Evolutionary conservation across 345 rosid species (phyloP).

Genomic region (Gossypioides kirkii): DNA sequence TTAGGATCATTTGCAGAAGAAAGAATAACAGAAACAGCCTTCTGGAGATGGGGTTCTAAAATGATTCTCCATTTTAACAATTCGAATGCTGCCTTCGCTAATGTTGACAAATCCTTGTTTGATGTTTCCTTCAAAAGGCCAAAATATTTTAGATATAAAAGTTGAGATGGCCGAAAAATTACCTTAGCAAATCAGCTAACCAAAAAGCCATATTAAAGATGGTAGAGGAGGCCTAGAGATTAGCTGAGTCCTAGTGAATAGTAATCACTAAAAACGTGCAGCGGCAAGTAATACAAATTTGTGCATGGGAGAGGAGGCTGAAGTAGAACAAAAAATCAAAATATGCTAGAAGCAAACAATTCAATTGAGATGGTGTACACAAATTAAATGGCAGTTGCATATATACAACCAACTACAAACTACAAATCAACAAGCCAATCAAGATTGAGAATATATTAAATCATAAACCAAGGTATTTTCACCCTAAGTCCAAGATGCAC

Average conservation of each 20-base stretch:
- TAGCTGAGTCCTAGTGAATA: background rate
- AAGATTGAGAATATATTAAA: background rate
- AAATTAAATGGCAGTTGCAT: background rate
- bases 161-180: background rate
- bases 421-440: background rate
- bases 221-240: background rate
- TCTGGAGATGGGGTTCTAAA: slow-evolving; percentile 73
- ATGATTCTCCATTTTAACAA: slow-evolving; percentile 89
- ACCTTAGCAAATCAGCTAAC: background rate
- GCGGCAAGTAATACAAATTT: background rate
- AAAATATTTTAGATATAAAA: slow-evolving; percentile 21
- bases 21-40: slow-evolving; percentile 63
- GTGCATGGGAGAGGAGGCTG: background rate
- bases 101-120: slow-evolving; percentile 83
- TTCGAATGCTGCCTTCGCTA: slow-evolving; percentile 96
- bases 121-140: slow-evolving; percentile 77
- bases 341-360: background rate
- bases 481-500: slow-evolving; percentile 2
- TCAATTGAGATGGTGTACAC: background rate
- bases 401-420: background rate
- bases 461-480: slow-evolving; percentile 1
- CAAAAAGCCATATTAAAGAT: background rate
- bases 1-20: slow-evolving; percentile 71
- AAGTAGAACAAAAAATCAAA: background rate
- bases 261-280: background rate